phyloP scores from a whole-genome alignment of 768 basidiomycete species.

The Plicaturopsis crispa region DNA sequence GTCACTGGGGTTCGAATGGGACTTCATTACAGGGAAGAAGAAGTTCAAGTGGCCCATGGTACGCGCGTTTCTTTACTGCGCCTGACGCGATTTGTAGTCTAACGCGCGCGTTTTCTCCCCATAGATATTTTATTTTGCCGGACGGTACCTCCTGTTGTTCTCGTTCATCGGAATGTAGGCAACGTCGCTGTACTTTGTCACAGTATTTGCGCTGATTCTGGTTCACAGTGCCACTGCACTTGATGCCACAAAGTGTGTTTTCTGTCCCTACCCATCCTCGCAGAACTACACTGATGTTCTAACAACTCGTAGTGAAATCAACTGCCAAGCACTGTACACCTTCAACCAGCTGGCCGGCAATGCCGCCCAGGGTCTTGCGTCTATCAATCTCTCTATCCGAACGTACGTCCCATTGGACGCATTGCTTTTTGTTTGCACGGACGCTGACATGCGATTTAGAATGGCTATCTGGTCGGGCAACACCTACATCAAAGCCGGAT shows the following conservation, averaged over 20 bases:
- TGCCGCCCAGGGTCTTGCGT: conserved; percentile 60
- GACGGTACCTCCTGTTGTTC: conserved; percentile 57
- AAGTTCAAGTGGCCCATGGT: conserved; percentile 63
- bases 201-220: conserved; percentile 1
- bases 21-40: conserved; percentile 47
- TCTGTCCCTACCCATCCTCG: too few species aligned
- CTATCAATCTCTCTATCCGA: conserved; percentile 61
- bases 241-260: conserved; percentile 51
- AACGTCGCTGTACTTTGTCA: background rate
- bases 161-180: conserved; percentile 66
- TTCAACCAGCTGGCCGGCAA: conserved; percentile 57
- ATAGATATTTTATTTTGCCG: conserved; percentile 65
- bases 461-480: conserved; percentile 66
- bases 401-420: conserved; percentile 39
- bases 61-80: too few species aligned
- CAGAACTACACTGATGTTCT: too few species aligned
- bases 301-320: too few species aligned
- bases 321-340: conserved; percentile 65
- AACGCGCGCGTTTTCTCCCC: too few species aligned
- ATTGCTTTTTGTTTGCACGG: conserved; percentile 1
- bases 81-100: too few species aligned
- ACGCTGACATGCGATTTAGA: conserved; percentile 22
- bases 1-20: conserved; percentile 59
- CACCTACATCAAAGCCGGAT: conserved; percentile 41
- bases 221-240: conserved; percentile 47